Conservation (phyloP, 805 yeast species). For the Ogataea naganishii region DNA sequence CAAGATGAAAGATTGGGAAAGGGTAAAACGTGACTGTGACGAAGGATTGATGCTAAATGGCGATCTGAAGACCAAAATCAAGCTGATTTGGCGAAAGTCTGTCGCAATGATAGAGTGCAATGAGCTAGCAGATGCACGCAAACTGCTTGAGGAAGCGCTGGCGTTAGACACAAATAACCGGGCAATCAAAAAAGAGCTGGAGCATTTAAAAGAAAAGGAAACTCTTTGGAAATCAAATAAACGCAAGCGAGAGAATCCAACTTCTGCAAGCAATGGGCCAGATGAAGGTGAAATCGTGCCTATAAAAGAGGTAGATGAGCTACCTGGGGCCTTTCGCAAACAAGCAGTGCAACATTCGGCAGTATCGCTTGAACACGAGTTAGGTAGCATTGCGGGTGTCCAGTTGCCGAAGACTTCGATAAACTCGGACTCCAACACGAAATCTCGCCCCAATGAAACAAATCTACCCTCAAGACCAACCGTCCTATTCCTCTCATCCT, state of each 20-base stretch:
- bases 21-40: constrained; percentile 42
- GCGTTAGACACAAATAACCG: constrained; percentile 31
- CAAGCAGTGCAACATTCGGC: neutral
- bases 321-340: constrained; percentile 10
- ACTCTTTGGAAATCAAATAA: neutral
- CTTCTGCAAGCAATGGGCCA: too few relatives aligned
- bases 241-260: constrained; percentile 2
- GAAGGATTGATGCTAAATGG: constrained; percentile 30
- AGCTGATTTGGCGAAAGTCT: constrained; percentile 45
- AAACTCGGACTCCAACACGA: too few relatives aligned
- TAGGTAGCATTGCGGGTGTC: constrained; percentile 2
- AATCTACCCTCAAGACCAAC: constrained; percentile 42
- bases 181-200: constrained; percentile 29
- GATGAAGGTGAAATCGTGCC: constrained; percentile 1
- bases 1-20: constrained; percentile 37
- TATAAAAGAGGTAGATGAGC: constrained; percentile 10
- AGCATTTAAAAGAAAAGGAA: constrained; percentile 6
- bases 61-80: constrained; percentile 28
- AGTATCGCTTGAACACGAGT: constrained; percentile 1
- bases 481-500: constrained; percentile 33
- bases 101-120: constrained; percentile 26
- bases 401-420: constrained; percentile 6
- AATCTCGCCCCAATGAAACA: constrained; percentile 1
- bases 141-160: constrained; percentile 28
- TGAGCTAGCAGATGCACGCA: constrained; percentile 19